phyloP scores from a whole-genome alignment of 345 rosid genomes.

The Eucalyptus tenuipes region DNA sequence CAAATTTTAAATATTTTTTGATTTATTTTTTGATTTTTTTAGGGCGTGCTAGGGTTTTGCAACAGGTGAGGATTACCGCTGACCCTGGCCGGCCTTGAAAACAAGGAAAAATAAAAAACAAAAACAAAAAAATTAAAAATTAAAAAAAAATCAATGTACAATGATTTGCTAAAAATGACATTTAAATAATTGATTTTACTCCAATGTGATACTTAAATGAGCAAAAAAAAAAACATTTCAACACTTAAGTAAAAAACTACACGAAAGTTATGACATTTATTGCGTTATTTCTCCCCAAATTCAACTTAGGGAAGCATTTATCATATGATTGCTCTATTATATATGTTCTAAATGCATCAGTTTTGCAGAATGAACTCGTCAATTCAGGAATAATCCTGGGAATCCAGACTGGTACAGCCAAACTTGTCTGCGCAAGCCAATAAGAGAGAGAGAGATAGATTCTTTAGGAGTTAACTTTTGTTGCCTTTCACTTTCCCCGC shows the following conservation, averaged over 20 bases:
- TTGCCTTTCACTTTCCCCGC: neutral
- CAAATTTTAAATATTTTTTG: too few relatives aligned
- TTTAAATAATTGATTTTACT: fast-evolving
- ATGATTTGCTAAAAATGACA: fast-evolving
- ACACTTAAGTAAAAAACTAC: too few relatives aligned
- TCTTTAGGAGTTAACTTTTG: neutral
- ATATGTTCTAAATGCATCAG: neutral
- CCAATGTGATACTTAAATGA: fast-evolving
- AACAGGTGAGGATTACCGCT: too few relatives aligned
- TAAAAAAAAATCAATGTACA: too few relatives aligned
- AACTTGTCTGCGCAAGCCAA: neutral
- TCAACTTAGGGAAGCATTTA: too few relatives aligned
- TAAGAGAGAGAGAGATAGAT: neutral
- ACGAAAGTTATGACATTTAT: fast-evolving
- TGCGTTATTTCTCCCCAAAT: fast-evolving
- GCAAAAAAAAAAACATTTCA: too few relatives aligned
- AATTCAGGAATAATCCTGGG: neutral
- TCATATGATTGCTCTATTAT: too few relatives aligned
- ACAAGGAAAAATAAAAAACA: too few relatives aligned
- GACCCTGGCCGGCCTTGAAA: too few relatives aligned
- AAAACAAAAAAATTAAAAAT: too few relatives aligned
- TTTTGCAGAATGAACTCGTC: neutral
- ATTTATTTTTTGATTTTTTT: too few relatives aligned
- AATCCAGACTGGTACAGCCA: neutral
- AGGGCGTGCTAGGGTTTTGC: too few relatives aligned